These are phyloP conservation scores for Entophlyctis luteolus DNA, from an alignment of 192 early-diverging fungal genomes.

Conservation along the genomic window DNA sequence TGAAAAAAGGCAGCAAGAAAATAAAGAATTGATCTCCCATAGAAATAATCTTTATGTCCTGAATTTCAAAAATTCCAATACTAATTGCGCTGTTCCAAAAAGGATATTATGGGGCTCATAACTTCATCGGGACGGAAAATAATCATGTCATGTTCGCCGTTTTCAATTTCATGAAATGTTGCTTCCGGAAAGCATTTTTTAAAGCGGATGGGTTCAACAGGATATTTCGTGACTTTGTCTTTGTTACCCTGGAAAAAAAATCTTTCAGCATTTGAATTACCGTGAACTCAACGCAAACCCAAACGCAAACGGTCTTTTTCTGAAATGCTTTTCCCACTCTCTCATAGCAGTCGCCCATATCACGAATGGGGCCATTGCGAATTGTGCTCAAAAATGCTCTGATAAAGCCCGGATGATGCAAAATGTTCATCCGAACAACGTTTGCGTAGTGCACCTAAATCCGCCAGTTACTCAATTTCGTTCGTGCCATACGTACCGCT, in stretches of 20 bases:
- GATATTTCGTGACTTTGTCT: not conserved
- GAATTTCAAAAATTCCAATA: too few species aligned
- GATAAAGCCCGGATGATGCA: constrained; percentile 10
- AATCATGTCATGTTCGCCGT: not conserved
- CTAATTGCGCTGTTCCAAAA: too few species aligned
- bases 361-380: not conserved
- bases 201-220: not conserved
- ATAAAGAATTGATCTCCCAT: too few species aligned
- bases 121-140: too few species aligned
- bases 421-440: not conserved
- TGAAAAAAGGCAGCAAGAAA: too few species aligned
- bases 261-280: not conserved
- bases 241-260: not conserved
- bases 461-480: not conserved
- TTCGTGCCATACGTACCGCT: not conserved
- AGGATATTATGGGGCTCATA: too few species aligned
- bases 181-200: not conserved
- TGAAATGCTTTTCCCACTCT: not conserved
- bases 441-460: not conserved
- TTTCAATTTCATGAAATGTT: not conserved
- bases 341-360: not conserved
- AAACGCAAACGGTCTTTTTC: constrained; percentile 2
- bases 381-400: not conserved
- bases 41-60: too few species aligned
- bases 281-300: not conserved